phyloP scores from a whole-genome alignment of 208 protist genomes.

The Balamuthia mandrillaris region DNA sequence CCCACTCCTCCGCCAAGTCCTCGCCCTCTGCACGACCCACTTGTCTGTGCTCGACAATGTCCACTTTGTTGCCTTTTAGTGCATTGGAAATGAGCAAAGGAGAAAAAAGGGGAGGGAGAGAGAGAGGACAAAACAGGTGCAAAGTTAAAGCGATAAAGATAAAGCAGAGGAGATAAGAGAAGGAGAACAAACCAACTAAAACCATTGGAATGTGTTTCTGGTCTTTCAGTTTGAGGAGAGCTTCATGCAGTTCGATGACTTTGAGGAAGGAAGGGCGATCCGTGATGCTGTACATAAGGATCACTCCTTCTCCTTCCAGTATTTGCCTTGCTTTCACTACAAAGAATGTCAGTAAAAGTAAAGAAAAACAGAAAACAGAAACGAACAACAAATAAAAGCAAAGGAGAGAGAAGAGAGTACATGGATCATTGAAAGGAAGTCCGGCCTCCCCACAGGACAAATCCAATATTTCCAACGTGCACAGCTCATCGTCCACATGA shows the following conservation, averaged over 20 bases:
- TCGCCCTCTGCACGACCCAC: slow-evolving; percentile 65
- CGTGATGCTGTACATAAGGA: slow-evolving; percentile 7
- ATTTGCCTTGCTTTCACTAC: neutral
- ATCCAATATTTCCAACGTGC: neutral
- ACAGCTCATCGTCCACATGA: neutral
- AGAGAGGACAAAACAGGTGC: neutral
- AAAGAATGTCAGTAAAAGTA: neutral
- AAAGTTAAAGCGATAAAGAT: neutral
- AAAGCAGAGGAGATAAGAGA: neutral
- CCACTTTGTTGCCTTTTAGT: too few species aligned
- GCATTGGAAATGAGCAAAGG: slow-evolving; percentile 54
- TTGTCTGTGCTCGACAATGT: too few species aligned
- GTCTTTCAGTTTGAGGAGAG: too few species aligned
- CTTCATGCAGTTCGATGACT: too few species aligned
- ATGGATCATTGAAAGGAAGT: neutral
- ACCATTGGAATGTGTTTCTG: too few species aligned
- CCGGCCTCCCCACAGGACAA: neutral
- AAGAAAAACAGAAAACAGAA: neutral
- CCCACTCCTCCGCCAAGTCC: slow-evolving; percentile 60
- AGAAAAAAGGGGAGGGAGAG: neutral
- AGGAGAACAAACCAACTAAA: too few species aligned
- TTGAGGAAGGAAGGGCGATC: slow-evolving; percentile 7
- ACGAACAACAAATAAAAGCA: neutral
- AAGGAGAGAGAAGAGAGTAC: neutral
- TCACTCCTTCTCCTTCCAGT: neutral